Evolutionary conservation across 1,284 basidiomycete species (phyloP).

Genomic region (Ganoderma lingzhi): DNA sequence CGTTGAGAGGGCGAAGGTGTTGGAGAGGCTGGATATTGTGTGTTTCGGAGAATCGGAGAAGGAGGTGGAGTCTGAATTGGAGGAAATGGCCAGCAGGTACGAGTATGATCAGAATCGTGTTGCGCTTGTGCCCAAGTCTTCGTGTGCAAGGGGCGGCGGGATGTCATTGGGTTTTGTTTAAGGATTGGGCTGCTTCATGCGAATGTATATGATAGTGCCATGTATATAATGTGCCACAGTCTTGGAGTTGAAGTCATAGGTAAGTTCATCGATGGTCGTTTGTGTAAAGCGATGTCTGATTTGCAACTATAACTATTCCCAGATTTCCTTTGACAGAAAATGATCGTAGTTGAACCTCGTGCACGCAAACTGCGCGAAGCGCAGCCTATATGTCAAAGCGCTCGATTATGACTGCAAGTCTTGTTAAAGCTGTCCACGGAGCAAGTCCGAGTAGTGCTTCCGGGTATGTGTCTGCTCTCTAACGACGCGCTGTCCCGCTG

Average conservation of each 20-base stretch:
- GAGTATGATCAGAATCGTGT: slow-evolving; percentile 28
- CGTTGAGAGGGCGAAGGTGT: slow-evolving; percentile 35
- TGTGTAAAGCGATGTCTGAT: background rate
- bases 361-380: background rate
- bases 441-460: background rate
- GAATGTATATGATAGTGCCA: background rate
- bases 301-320: background rate
- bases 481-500: background rate
- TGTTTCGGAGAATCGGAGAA: slow-evolving; percentile 26
- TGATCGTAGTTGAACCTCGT: background rate
- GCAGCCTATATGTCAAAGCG: background rate
- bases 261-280: background rate
- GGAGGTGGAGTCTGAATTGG: slow-evolving; percentile 19
- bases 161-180: slow-evolving; percentile 2
- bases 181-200: background rate
- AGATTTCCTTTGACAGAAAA: background rate
- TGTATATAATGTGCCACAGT: background rate
- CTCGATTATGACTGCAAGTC: background rate
- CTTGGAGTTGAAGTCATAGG: background rate
- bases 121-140: slow-evolving; percentile 19
- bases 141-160: background rate
- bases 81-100: slow-evolving; percentile 12
- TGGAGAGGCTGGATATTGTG: slow-evolving; percentile 43
- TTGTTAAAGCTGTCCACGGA: background rate
- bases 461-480: background rate